phyloP scores from a whole-genome alignment of 495 filamentous ascomycete species.

The Letharia columbiana region DNA sequence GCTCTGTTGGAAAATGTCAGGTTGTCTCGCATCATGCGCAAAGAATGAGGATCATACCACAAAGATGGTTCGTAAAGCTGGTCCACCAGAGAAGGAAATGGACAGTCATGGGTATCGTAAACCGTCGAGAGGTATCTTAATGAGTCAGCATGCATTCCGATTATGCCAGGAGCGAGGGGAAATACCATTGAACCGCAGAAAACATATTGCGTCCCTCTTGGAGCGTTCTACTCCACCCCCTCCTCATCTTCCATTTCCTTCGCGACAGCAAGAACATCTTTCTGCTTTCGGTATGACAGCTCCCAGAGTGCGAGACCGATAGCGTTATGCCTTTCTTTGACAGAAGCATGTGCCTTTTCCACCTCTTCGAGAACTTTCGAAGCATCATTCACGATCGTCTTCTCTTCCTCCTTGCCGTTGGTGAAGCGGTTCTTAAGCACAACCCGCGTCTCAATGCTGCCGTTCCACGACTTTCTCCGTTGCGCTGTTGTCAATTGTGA shows the following conservation, averaged over 20 bases:
- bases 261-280: background rate
- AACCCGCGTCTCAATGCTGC: conserved; percentile 9
- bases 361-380: conserved; percentile 12
- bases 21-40: background rate
- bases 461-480: background rate
- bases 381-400: conserved; percentile 9
- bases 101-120: background rate
- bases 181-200: background rate
- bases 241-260: background rate
- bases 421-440: conserved; percentile 2
- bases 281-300: background rate
- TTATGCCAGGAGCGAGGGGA: background rate
- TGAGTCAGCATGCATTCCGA: background rate
- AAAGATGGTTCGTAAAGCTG: background rate
- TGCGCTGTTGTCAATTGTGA: background rate
- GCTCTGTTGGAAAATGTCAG: background rate
- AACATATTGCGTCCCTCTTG: background rate
- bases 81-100: background rate
- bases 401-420: conserved; percentile 4
- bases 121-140: background rate
- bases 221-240: background rate
- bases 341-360: background rate
- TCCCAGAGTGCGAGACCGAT: background rate
- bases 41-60: background rate
- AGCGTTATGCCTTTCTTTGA: background rate